These are phyloP conservation scores for Adansonia gregorii DNA, from an alignment of 441 rosid genomes.

Conservation along the genomic window DNA sequence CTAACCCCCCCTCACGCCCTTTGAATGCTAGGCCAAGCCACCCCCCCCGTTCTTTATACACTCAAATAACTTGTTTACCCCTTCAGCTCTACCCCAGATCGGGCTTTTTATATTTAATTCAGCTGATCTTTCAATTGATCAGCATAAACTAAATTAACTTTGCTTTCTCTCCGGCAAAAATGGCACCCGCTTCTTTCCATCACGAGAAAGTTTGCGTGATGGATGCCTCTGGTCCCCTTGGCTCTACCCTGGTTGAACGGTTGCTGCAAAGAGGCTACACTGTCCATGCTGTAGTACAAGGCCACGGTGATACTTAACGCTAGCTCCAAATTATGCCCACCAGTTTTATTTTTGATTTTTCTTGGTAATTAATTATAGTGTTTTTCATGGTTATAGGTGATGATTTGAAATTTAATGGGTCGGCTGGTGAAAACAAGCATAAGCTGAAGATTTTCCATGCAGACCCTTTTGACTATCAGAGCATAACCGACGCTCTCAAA, in stretches of 20 bases:
- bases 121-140: not conserved
- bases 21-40: conserved; percentile 15
- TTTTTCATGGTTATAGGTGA: conserved; percentile 26
- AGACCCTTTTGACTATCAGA: conserved; percentile 68
- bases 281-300: conserved; percentile 62
- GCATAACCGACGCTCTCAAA: conserved; percentile 54
- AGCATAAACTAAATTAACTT: not conserved
- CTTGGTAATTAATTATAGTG: not conserved
- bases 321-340: not conserved
- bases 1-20: conserved; percentile 22
- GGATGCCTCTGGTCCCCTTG: conserved; percentile 65
- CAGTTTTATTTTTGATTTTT: no score
- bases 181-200: conserved; percentile 47
- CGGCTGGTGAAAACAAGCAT: conserved; percentile 33
- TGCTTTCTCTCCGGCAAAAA: conserved; percentile 3
- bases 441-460: conserved; percentile 52
- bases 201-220: conserved; percentile 55
- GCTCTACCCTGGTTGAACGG: conserved; percentile 48
- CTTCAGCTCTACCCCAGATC: not conserved
- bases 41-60: not conserved
- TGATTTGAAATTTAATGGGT: conserved; percentile 35
- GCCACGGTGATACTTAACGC: conserved; percentile 36
- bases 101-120: not conserved
- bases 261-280: conserved; percentile 55
- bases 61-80: not conserved